These are phyloP conservation scores for Aspergillus bombycis DNA, from an alignment of 2,329 filamentous ascomycete genomes.

Conservation along the genomic window DNA sequence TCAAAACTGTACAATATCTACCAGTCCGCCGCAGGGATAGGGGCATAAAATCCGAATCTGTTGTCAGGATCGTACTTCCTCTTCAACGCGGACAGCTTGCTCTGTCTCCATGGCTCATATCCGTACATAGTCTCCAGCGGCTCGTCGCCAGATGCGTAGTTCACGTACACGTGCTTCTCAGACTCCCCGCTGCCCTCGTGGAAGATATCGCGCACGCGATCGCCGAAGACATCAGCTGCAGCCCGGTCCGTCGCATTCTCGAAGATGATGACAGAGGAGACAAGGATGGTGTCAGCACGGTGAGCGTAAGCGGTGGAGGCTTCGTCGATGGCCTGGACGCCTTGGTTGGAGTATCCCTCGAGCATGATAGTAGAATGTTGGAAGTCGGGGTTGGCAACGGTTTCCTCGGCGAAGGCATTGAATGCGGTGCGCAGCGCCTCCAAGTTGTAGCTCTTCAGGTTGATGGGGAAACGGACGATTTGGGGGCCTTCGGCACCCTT, in stretches of 20 bases:
- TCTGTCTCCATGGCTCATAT: constrained; percentile 52
- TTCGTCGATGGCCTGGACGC: constrained; percentile 40
- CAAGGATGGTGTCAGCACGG: constrained; percentile 47
- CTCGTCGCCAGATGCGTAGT: constrained; percentile 58
- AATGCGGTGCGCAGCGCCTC: constrained; percentile 37
- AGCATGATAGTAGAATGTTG: constrained; percentile 52
- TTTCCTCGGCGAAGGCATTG: constrained; percentile 35
- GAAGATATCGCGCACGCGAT: constrained; percentile 44
- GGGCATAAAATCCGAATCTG: constrained; percentile 28
- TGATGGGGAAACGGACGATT: constrained; percentile 46
- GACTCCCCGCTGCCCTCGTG: constrained; percentile 36
- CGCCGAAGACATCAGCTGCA: constrained; percentile 40
- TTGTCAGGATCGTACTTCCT: constrained; percentile 36
- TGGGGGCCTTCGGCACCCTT: constrained; percentile 34
- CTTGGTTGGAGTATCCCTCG: constrained; percentile 54
- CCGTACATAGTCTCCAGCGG: constrained; percentile 50
- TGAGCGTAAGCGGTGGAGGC: constrained; percentile 48
- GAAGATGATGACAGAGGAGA: constrained; percentile 45
- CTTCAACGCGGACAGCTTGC: constrained; percentile 42
- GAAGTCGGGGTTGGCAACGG: constrained; percentile 29
- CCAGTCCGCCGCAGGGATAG: constrained; percentile 30
- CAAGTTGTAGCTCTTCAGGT: constrained; percentile 41
- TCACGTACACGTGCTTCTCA: constrained; percentile 50
- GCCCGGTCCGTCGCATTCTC: constrained; percentile 35
- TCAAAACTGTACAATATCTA: neutral